Evolutionary conservation across 805 yeast species (phyloP).

Genomic region (Kockiozyma suomiensis): DNA sequence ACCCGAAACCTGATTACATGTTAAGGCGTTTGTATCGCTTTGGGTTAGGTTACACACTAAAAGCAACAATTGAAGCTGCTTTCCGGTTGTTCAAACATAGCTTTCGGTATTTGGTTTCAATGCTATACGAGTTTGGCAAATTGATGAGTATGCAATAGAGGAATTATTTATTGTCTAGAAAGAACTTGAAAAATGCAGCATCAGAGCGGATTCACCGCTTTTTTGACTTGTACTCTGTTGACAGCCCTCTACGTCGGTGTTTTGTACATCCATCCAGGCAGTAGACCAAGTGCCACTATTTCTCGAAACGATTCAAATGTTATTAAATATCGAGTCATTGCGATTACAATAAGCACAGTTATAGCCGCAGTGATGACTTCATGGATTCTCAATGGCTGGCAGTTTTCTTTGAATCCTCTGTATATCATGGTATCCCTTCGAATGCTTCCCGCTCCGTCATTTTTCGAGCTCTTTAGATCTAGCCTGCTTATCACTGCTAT

Average conservation of each 20-base stretch:
- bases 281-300: constrained; percentile 27
- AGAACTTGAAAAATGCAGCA: not conserved
- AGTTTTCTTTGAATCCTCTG: constrained; percentile 9
- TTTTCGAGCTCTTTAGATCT: constrained; percentile 17
- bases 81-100: too few species aligned
- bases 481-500: constrained; percentile 40
- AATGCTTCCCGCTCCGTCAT: constrained; percentile 18
- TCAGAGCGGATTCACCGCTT: constrained; percentile 2
- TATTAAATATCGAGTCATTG: constrained; percentile 17
- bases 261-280: constrained; percentile 30
- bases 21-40: not conserved
- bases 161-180: not conserved
- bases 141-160: too few species aligned
- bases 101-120: too few species aligned
- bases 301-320: constrained; percentile 24
- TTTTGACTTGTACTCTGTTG: constrained; percentile 9
- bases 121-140: too few species aligned
- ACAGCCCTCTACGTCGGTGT: constrained; percentile 35
- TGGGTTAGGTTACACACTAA: constrained; percentile 1
- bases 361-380: constrained; percentile 18
- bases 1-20: not conserved
- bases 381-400: constrained; percentile 15
- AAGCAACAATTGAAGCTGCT: not conserved
- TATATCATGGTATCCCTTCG: constrained; percentile 7
- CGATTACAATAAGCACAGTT: constrained; percentile 23